Conservation (phyloP, 805 yeast genomes). For the Wickerhamomyces ciferrii region DNA sequence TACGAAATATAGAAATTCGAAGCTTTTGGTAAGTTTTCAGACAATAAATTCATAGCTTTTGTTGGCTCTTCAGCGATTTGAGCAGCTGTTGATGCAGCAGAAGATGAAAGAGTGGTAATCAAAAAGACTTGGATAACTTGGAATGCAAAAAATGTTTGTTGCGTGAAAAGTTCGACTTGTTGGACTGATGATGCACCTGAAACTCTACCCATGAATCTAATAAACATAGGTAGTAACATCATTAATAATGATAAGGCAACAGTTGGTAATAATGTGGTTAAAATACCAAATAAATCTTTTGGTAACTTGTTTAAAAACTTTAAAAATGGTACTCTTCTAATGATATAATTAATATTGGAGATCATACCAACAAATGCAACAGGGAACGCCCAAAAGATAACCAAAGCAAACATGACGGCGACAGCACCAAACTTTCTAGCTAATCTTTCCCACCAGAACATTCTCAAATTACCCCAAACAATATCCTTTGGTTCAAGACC, state of each 20-base stretch:
- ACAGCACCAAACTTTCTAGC: constrained; percentile 46
- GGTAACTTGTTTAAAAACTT: constrained; percentile 56
- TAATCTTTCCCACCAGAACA: constrained; percentile 77
- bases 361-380: constrained; percentile 75
- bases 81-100: constrained; percentile 64
- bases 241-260: constrained; percentile 59
- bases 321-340: constrained; percentile 49
- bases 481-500: constrained; percentile 64
- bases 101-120: constrained; percentile 65
- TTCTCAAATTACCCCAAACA: constrained; percentile 67
- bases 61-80: constrained; percentile 56
- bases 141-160: constrained; percentile 63
- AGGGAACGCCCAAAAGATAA: constrained; percentile 71
- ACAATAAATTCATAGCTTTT: constrained; percentile 50
- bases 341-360: constrained; percentile 61
- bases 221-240: constrained; percentile 61
- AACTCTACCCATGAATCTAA: constrained; percentile 56
- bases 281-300: constrained; percentile 45
- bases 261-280: constrained; percentile 69
- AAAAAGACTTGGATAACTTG: constrained; percentile 68
- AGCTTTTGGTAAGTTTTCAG: constrained; percentile 66
- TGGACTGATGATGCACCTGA: constrained; percentile 56
- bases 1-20: constrained; percentile 71
- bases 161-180: constrained; percentile 57
- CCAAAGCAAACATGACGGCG: constrained; percentile 48